Conservation (phyloP, 2,329 filamentous ascomycete genomes). For the Ascochyta lentis region DNA sequence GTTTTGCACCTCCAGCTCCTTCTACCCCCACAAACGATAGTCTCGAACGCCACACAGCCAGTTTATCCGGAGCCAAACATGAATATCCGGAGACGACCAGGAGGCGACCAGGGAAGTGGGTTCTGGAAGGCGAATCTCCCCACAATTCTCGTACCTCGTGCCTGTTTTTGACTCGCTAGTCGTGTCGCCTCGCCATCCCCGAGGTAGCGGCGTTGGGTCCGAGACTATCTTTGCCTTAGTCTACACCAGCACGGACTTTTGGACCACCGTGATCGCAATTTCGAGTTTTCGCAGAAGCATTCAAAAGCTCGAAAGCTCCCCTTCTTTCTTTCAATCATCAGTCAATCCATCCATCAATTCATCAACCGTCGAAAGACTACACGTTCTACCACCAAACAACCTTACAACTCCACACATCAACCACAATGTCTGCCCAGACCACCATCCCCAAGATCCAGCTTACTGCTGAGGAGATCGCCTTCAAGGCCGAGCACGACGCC, state of each 20-base stretch:
- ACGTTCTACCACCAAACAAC: not conserved
- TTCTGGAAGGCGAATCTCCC: constrained; percentile 22
- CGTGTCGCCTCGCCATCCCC: constrained; percentile 16
- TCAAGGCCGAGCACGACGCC: constrained; percentile 31
- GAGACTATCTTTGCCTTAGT: constrained; percentile 21
- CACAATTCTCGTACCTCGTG: constrained; percentile 20
- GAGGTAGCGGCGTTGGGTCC: constrained; percentile 17
- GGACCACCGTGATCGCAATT: constrained; percentile 17
- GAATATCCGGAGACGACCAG: constrained; percentile 16
- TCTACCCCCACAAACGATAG: constrained; percentile 15
- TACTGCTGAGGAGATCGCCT: constrained; percentile 25
- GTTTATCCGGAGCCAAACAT: constrained; percentile 17
- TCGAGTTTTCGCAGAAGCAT: constrained; percentile 17
- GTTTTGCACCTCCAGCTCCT: constrained; percentile 11
- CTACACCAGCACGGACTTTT: constrained; percentile 18
- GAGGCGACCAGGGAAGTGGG: constrained; percentile 20
- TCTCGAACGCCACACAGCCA: constrained; percentile 16
- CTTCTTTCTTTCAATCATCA: constrained; percentile 3
- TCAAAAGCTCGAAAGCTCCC: constrained; percentile 15
- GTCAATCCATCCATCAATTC: constrained; percentile 9
- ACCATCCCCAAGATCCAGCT: constrained; percentile 16
- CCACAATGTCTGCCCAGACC: constrained; percentile 18
- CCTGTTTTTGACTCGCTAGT: constrained; percentile 22
- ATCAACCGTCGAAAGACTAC: constrained; percentile 9
- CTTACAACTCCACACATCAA: constrained; percentile 1